These are phyloP conservation scores for Suillus discolor DNA, from an alignment of 768 basidiomycete species.

Conservation along the genomic window DNA sequence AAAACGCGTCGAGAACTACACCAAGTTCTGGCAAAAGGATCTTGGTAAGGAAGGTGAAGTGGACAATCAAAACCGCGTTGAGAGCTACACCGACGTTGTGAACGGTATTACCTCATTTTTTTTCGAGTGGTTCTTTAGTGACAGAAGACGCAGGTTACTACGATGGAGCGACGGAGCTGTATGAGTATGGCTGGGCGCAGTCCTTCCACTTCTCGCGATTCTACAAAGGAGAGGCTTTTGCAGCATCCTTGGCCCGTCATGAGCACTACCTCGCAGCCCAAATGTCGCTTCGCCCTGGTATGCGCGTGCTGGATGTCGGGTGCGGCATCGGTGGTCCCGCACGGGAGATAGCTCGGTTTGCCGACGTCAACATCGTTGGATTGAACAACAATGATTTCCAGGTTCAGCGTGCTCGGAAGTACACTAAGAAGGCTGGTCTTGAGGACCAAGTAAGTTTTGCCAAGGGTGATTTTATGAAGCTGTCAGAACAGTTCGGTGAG, in stretches of 20 bases:
- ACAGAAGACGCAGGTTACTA: slow-evolving; percentile 70
- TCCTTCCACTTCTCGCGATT: slow-evolving; percentile 96
- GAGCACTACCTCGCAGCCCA: slow-evolving; percentile 91
- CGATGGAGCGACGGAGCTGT: slow-evolving; percentile 89
- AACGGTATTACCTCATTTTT: slow-evolving; percentile 59
- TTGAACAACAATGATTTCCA: slow-evolving; percentile 96
- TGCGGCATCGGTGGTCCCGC: slow-evolving; percentile 96
- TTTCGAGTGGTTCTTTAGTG: not conserved
- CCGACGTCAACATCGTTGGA: slow-evolving; percentile 78
- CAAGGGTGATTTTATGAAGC: slow-evolving; percentile 94
- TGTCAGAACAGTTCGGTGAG: slow-evolving; percentile 85
- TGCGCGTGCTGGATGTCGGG: slow-evolving; percentile 94
- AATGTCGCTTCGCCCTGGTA: slow-evolving; percentile 79
- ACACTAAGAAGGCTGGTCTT: slow-evolving; percentile 73
- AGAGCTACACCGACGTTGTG: slow-evolving; percentile 89
- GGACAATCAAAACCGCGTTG: slow-evolving; percentile 73
- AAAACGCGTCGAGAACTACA: slow-evolving; percentile 81
- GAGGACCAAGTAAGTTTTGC: slow-evolving; percentile 74
- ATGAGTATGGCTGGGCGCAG: slow-evolving; percentile 87
- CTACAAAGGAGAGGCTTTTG: slow-evolving; percentile 81
- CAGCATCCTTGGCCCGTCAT: slow-evolving; percentile 76
- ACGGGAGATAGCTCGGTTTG: slow-evolving; percentile 86
- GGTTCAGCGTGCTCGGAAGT: slow-evolving; percentile 75
- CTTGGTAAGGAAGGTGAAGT: slow-evolving; percentile 62
- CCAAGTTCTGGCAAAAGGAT: slow-evolving; percentile 91